A percentile compares a stretch with the other conserved stretches of the same genome.
Evolutionary conservation across 441 rosid species (phyloP).

Genomic region (Mallotus japonicus): DNA sequence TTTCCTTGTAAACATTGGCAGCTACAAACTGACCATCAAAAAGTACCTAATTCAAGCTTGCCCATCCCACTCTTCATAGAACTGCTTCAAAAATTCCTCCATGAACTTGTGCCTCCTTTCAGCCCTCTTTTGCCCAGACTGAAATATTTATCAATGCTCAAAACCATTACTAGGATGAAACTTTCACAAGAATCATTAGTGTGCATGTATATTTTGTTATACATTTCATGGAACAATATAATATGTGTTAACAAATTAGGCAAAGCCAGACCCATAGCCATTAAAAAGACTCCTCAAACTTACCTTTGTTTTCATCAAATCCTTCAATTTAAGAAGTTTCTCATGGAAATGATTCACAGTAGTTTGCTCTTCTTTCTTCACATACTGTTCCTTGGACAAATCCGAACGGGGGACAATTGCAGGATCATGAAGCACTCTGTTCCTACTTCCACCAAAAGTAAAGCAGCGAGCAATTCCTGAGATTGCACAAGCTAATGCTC

Average conservation of each 20-base stretch:
- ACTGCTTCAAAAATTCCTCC: conserved; percentile 62
- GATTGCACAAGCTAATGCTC: not conserved
- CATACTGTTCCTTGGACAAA: conserved; percentile 67
- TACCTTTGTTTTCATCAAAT: conserved; percentile 78
- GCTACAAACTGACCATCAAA: not conserved
- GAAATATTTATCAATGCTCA: conserved; percentile 17
- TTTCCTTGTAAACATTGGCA: not conserved
- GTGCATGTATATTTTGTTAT: not conserved
- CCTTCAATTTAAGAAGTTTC: conserved; percentile 81
- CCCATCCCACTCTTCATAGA: conserved; percentile 75
- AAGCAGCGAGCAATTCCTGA: conserved; percentile 86
- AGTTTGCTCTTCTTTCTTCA: conserved; percentile 76
- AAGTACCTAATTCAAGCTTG: conserved; percentile 38
- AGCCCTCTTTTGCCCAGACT: conserved; percentile 76
- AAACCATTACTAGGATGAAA: not conserved
- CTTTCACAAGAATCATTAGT: not conserved
- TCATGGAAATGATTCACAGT: conserved; percentile 84
- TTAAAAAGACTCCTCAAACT: not conserved
- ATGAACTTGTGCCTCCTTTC: conserved; percentile 75
- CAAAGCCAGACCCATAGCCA: not conserved
- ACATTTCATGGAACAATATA: no score
- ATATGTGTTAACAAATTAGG: not conserved
- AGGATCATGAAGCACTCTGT: conserved; percentile 73
- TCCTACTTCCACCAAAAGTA: conserved; percentile 79
- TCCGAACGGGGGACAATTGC: conserved; percentile 53